These are phyloP conservation scores for Metschnikowia aberdeeniae DNA, from an alignment of 805 yeast genomes.

Conservation along the genomic window DNA sequence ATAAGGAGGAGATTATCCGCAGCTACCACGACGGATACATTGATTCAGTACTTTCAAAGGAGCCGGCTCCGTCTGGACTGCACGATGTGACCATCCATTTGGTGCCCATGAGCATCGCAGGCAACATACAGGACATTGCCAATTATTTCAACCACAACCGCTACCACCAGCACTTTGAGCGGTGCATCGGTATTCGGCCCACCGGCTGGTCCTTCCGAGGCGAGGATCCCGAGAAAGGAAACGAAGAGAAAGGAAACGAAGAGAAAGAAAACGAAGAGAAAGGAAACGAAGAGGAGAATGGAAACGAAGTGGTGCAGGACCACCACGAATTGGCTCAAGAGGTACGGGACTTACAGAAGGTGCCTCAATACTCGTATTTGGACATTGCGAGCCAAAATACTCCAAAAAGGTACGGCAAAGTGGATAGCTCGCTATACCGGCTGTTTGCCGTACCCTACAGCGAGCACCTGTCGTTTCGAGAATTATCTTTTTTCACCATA, in stretches of 20 bases:
- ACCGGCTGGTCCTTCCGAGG: slow-evolving; percentile 80
- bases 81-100: slow-evolving; percentile 59
- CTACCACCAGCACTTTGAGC: slow-evolving; percentile 46
- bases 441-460: slow-evolving; percentile 77
- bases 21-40: slow-evolving; percentile 45
- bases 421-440: slow-evolving; percentile 31
- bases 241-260: not conserved
- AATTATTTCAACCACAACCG: slow-evolving; percentile 46
- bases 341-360: slow-evolving; percentile 13
- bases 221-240: not conserved
- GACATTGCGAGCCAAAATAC: slow-evolving; percentile 30
- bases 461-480: slow-evolving; percentile 89
- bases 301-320: not conserved
- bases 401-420: slow-evolving; percentile 15
- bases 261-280: not conserved
- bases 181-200: slow-evolving; percentile 72
- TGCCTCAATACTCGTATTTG: slow-evolving; percentile 21
- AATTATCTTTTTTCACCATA: slow-evolving; percentile 62
- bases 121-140: slow-evolving; percentile 42
- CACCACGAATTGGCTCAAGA: not conserved
- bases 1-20: slow-evolving; percentile 38
- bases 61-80: slow-evolving; percentile 39
- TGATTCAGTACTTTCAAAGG: slow-evolving; percentile 24
- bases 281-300: not conserved
- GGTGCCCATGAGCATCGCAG: slow-evolving; percentile 59